A percentile compares a stretch with the other conserved stretches of the same genome.
These are phyloP conservation scores for Mallotus repandus DNA, from an alignment of 441 rosid species.

Conservation along the genomic window DNA sequence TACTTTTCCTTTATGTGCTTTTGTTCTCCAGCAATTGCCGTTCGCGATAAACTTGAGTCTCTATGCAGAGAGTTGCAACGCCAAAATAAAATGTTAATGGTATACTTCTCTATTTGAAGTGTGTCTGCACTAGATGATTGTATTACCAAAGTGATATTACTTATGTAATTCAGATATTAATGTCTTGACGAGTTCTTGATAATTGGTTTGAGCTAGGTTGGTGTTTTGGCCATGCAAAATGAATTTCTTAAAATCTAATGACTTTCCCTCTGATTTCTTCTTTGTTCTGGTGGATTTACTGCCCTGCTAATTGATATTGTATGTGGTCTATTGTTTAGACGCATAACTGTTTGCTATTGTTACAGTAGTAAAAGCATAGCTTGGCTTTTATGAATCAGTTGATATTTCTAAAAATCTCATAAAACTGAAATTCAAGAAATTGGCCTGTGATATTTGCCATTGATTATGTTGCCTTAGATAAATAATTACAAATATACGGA, in stretches of 20 bases:
- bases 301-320: not conserved
- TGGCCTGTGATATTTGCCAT: no score
- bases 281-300: not conserved
- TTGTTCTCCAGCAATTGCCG: conserved; percentile 54
- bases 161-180: not conserved
- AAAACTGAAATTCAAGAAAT: not conserved
- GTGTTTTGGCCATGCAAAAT: no score
- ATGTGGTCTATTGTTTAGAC: not conserved
- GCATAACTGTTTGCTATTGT: not conserved
- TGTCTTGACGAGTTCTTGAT: not conserved
- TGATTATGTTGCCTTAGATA: not conserved
- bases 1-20: conserved; percentile 6
- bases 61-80: conserved; percentile 91
- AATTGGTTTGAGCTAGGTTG: no score
- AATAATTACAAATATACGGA: not conserved
- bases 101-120: conserved; percentile 27
- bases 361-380: conserved; percentile 6
- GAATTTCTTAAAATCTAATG: no score
- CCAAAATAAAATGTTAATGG: conserved; percentile 92
- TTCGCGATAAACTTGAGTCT: conserved; percentile 88
- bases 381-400: not conserved
- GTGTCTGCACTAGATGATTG: not conserved
- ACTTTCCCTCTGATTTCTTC: not conserved
- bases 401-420: not conserved
- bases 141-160: not conserved